Evolutionary conservation across 129 eudicot genomes (phyloP).

Genomic region (Flaveria linearis): DNA sequence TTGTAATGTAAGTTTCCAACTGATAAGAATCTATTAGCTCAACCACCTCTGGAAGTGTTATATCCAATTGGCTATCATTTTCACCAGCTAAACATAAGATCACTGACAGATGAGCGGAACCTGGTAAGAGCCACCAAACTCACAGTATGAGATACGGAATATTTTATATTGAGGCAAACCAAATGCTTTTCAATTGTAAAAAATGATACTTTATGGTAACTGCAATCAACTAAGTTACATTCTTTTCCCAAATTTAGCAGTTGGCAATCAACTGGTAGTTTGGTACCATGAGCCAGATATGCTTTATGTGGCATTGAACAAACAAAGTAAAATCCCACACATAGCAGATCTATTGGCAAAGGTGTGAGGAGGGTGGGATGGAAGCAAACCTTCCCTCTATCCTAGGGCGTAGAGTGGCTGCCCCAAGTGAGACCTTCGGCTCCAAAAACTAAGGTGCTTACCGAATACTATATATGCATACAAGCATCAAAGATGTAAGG

Average conservation of each 20-base stretch:
- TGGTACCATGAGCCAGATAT: neutral
- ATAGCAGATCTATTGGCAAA: too few relatives aligned
- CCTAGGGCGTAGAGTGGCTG: too few relatives aligned
- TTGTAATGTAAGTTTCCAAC: conserved; percentile 72
- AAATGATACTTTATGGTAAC: neutral
- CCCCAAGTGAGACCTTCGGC: too few relatives aligned
- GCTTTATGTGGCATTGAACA: neutral
- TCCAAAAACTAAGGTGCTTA: neutral
- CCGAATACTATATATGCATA: neutral
- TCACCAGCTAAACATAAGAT: conserved; percentile 72
- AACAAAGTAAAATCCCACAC: too few relatives aligned
- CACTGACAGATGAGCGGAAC: conserved; percentile 50
- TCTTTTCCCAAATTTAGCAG: neutral
- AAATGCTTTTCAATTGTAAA: neutral
- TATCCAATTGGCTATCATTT: conserved; percentile 38
- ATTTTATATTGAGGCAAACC: conserved; percentile 4
- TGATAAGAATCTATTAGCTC: conserved; percentile 67
- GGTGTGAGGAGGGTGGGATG: too few relatives aligned
- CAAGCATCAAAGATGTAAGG: conserved; percentile 1
- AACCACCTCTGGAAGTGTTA: conserved; percentile 54
- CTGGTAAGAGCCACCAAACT: conserved; percentile 42
- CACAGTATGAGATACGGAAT: conserved; percentile 15
- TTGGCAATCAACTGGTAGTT: neutral
- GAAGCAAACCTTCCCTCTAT: too few relatives aligned
- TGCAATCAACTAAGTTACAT: neutral